Percentiles rank a stretch among this genome's conserved stretches.
Conservation (phyloP, 352 stramenopile species). For the Hyphochytrium catenoides region DNA sequence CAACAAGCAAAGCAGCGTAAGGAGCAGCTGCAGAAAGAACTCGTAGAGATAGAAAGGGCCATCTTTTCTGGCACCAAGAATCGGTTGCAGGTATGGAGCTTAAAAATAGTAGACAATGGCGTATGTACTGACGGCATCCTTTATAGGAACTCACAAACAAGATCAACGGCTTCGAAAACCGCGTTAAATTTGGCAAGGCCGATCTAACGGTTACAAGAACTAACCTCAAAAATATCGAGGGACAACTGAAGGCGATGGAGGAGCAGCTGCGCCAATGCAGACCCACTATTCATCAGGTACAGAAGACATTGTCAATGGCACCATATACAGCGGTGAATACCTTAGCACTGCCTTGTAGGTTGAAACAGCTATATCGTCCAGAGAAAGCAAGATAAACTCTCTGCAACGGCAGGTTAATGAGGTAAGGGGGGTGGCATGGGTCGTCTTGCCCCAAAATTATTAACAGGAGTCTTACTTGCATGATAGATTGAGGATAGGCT, state of each 20-base stretch:
- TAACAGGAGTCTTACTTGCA: background rate
- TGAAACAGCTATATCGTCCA: constrained; percentile 19
- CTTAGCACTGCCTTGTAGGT: too few species aligned
- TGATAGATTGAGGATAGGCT: constrained; percentile 42
- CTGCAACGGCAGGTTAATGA: constrained; percentile 33
- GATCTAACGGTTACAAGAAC: constrained; percentile 36
- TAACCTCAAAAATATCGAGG: constrained; percentile 35
- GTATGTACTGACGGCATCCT: too few species aligned
- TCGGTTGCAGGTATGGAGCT: too few species aligned
- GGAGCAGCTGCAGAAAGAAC: constrained; percentile 38
- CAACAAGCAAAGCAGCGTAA: constrained; percentile 54
- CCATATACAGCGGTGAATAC: too few species aligned
- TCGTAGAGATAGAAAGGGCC: constrained; percentile 30
- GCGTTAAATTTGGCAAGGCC: constrained; percentile 37
- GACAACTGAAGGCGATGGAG: constrained; percentile 23
- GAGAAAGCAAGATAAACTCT: constrained; percentile 15
- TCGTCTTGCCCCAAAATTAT: too few species aligned
- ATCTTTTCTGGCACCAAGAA: too few species aligned
- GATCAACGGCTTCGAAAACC: constrained; percentile 35
- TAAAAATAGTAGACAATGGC: too few species aligned
- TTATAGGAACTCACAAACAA: constrained; percentile 33
- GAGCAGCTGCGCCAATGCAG: constrained; percentile 21
- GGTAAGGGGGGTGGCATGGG: too few species aligned
- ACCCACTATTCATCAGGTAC: constrained; percentile 34
- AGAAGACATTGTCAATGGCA: too few species aligned